Evolutionary conservation across 176 grass and related monocot species (phyloP), one percentile per base, ranked within the genome.

Genomic region (Poa pratensis): DNA sequence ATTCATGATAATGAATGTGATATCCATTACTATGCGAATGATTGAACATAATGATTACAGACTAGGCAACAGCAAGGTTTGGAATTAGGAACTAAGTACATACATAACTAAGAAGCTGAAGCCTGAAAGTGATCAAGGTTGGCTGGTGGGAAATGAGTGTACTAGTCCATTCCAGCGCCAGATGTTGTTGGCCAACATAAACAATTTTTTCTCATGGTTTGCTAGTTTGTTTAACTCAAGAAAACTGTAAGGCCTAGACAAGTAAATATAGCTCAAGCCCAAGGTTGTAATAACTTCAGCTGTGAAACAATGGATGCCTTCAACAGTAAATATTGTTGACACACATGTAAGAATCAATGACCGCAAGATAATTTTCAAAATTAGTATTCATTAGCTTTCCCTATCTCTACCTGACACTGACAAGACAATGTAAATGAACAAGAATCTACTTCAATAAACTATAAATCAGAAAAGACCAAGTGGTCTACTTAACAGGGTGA

Each of bases 191-290:
- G 40, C 10, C 6, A 22, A 66, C 63, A 50, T 46, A 49, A 77
- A 49, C 19, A 58, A 4, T 17, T 53, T 19, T 20, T 10, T 77
- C 37, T 70, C 62, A 83, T 61, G 67, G 43, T 40, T 73, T 18
- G 8, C 66, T 80, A 39, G 19, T 19, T 73, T 64, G 13, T 62
- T 78, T 79, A 45, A 58, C 53, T 27, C 34, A 87, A 46, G 12
- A 66, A 82, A 82, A n/a, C 1, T 15, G 6, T 3, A 59, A 37
- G 53, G 53, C 3, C 4, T 66, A 61, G 12, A 77, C 59, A 16
- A 86, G 28, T 64, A 75, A 60, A 75, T 66, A 65, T 74, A 55
- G 32, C 34, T 86, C 20, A 74, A 37, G 80, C 9, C 3, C 15
- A 76, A 69, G 7, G 19, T 77, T 63, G 67, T 37, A 22, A 59